These are phyloP conservation scores for Mytilinidion resinicola DNA, from an alignment of 495 filamentous ascomycete genomes.

Conservation along the genomic window DNA sequence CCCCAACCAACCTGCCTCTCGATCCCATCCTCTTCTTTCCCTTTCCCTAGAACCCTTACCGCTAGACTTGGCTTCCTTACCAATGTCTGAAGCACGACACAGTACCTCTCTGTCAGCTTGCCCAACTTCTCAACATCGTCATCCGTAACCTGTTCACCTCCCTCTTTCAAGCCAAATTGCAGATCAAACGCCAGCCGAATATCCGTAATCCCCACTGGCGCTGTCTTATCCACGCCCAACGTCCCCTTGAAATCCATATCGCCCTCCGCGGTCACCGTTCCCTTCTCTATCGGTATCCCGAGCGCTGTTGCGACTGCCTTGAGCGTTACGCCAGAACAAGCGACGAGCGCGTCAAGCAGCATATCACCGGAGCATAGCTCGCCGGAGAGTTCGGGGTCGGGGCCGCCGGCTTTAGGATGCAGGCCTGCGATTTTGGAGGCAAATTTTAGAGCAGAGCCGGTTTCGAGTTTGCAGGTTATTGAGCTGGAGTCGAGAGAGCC, in stretches of 20 bases:
- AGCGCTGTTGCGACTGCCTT: constrained; percentile 38
- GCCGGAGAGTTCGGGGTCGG: constrained; percentile 33
- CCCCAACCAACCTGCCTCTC: constrained; percentile 50
- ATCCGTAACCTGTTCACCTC: constrained; percentile 27
- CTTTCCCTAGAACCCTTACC: constrained; percentile 26
- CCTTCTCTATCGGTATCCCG: constrained; percentile 27
- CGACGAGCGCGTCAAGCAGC: constrained; percentile 38
- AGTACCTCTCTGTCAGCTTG: constrained; percentile 38
- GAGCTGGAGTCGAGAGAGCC: constrained; percentile 33
- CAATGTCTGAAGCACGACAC: constrained; percentile 39
- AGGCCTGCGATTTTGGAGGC: constrained; percentile 32
- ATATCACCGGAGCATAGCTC: constrained; percentile 39
- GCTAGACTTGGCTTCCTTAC: constrained; percentile 31
- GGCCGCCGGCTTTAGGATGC: constrained; percentile 36
- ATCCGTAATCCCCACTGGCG: constrained; percentile 35
- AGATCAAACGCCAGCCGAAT: constrained; percentile 35
- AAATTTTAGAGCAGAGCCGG: constrained; percentile 31
- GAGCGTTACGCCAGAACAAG: constrained; percentile 37
- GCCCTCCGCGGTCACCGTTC: constrained; percentile 34
- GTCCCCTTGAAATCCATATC: constrained; percentile 39
- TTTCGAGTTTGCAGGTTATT: constrained; percentile 34
- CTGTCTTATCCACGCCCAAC: constrained; percentile 34
- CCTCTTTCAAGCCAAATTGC: constrained; percentile 22
- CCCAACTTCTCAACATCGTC: constrained; percentile 35
- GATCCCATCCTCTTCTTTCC: constrained; percentile 69